phyloP scores from a whole-genome alignment of 768 basidiomycete genomes.

The Chalciporus pseudorubinellus region DNA sequence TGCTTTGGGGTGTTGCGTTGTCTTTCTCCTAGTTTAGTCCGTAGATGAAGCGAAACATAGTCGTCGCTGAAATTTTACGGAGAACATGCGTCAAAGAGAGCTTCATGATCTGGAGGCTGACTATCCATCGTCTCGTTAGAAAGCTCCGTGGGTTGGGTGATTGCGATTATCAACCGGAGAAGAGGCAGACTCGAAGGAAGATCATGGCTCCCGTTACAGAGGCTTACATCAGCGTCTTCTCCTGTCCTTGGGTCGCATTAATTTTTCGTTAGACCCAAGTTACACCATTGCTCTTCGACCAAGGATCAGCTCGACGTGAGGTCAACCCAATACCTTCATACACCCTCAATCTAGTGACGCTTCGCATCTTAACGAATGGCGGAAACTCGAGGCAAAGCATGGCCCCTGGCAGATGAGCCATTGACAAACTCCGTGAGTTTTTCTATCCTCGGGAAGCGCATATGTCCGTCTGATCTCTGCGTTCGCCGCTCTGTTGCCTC shows the following conservation, averaged over 20 bases:
- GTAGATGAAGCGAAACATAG: too few relatives aligned
- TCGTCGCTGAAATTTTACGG: too few relatives aligned
- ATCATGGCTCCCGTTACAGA: too few relatives aligned
- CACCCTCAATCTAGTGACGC: background rate
- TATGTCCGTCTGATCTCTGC: background rate
- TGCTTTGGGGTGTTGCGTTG: too few relatives aligned
- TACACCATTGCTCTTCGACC: conserved; percentile 45
- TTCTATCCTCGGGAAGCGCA: background rate
- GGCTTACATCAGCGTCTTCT: conserved; percentile 17
- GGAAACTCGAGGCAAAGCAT: conserved; percentile 75
- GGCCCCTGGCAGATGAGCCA: conserved; percentile 80
- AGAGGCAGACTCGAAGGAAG: too few relatives aligned
- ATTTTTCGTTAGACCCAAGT: background rate
- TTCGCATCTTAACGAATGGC: conserved; percentile 45
- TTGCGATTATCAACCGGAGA: too few relatives aligned
- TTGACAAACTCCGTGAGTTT: conserved; percentile 84
- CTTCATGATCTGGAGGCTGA: too few relatives aligned
- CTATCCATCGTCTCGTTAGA: too few relatives aligned
- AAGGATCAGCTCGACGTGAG: conserved; percentile 86
- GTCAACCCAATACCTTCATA: conserved; percentile 42
- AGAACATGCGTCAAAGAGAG: too few relatives aligned
- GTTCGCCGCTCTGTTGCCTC: background rate
- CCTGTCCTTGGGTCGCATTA: background rate
- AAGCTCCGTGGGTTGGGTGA: too few relatives aligned
- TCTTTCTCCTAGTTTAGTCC: too few relatives aligned